Evolutionary conservation across 2,329 filamentous ascomycete genomes (phyloP).

Genomic region (Trichoderma semiorbis): DNA sequence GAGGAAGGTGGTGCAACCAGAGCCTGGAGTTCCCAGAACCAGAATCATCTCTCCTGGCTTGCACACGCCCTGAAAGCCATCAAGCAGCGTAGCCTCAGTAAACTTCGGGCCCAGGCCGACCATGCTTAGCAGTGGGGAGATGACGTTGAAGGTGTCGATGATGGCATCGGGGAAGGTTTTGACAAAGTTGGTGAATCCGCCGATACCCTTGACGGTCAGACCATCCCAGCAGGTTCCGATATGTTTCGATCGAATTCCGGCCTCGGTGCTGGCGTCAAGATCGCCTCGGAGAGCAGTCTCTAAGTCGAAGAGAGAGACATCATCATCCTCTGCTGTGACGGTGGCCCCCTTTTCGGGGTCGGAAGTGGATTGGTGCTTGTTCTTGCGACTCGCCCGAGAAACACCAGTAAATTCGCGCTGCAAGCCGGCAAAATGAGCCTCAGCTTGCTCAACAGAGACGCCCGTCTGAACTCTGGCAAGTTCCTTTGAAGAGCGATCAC

Average conservation of each 20-base stretch:
- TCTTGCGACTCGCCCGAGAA: constrained; percentile 48
- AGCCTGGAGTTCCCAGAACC: constrained; percentile 74
- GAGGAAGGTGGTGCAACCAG: constrained; percentile 67
- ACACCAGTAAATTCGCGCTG: constrained; percentile 57
- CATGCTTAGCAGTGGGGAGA: constrained; percentile 60
- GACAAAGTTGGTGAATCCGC: constrained; percentile 69
- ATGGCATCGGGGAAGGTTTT: constrained; percentile 76
- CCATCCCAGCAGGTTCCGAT: constrained; percentile 77
- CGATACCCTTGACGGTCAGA: constrained; percentile 71
- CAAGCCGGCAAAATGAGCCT: constrained; percentile 68
- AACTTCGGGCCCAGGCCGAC: constrained; percentile 66
- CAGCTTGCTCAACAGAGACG: constrained; percentile 63
- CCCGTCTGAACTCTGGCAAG: constrained; percentile 31
- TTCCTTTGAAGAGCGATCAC: constrained; percentile 23
- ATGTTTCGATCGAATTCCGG: constrained; percentile 76
- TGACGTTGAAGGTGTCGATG: constrained; percentile 71
- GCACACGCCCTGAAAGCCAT: constrained; percentile 66
- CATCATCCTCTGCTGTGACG: constrained; percentile 39
- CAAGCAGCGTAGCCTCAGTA: constrained; percentile 68
- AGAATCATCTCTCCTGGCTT: constrained; percentile 86
- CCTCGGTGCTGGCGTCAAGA: constrained; percentile 66
- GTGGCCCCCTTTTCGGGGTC: constrained; percentile 59
- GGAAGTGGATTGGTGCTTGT: constrained; percentile 23
- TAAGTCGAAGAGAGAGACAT: constrained; percentile 63
- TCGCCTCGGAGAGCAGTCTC: constrained; percentile 70